phyloP scores from a whole-genome alignment of 2,329 filamentous ascomycete species.

The Chrysosporium queenslandicum region DNA sequence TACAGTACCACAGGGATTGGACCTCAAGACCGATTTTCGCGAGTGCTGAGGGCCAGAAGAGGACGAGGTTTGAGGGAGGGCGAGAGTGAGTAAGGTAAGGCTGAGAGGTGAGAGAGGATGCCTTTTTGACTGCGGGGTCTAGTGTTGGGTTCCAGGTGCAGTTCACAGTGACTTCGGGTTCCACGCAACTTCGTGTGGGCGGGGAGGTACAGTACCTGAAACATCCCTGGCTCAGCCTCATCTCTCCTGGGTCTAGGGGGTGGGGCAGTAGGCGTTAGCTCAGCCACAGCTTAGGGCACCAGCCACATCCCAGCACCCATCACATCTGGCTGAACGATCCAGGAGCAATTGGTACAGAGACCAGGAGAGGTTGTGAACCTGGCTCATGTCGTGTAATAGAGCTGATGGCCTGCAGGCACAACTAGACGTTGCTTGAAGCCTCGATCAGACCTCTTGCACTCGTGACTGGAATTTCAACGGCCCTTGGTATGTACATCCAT shows the following conservation, averaged over 20 bases:
- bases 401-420: too few relatives aligned
- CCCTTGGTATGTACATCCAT: too few relatives aligned
- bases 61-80: neutral
- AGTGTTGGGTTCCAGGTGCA: too few relatives aligned
- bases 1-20: neutral
- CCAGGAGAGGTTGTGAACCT: too few relatives aligned
- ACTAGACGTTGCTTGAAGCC: too few relatives aligned
- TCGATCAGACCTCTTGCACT: too few relatives aligned
- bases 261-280: neutral
- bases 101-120: neutral
- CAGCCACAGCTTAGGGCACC: neutral
- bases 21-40: neutral
- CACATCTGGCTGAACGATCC: too few relatives aligned
- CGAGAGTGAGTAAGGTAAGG: neutral
- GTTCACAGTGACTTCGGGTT: neutral
- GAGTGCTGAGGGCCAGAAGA: neutral
- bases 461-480: too few relatives aligned
- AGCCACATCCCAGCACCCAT: neutral
- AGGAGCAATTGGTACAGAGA: too few relatives aligned
- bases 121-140: constrained; percentile 6
- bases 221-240: constrained; percentile 6
- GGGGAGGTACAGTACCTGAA: neutral
- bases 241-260: neutral
- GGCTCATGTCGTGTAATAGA: too few relatives aligned
- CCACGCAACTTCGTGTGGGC: neutral